These are phyloP conservation scores for Achaetomiella virescens DNA, from an alignment of 495 filamentous ascomycete genomes.

Conservation along the genomic window DNA sequence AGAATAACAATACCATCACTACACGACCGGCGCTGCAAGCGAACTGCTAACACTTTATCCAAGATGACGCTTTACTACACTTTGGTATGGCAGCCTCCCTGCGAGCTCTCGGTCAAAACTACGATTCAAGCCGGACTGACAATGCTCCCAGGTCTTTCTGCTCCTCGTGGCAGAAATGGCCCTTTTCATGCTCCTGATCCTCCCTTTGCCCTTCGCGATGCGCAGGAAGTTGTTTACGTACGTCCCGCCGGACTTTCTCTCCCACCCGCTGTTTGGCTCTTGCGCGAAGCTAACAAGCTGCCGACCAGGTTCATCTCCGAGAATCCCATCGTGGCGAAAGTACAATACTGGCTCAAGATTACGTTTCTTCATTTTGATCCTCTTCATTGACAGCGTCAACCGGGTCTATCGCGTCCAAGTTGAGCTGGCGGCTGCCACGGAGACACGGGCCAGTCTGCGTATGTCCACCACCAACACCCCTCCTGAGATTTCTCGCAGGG, in stretches of 20 bases:
- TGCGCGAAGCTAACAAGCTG: background rate
- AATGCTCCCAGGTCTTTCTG: slow-evolving; percentile 71
- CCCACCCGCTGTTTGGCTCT: background rate
- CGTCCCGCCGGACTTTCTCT: slow-evolving; percentile 13
- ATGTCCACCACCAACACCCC: slow-evolving; percentile 18
- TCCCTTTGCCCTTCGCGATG: slow-evolving; percentile 82
- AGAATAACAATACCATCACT: background rate
- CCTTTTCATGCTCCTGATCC: slow-evolving; percentile 84
- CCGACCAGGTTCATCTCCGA: slow-evolving; percentile 63
- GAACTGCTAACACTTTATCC: slow-evolving; percentile 20
- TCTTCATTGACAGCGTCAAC: slow-evolving; percentile 98
- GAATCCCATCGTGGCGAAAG: slow-evolving; percentile 56
- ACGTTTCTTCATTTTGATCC: slow-evolving; percentile 95
- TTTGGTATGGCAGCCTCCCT: slow-evolving; percentile 58
- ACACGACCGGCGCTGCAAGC: background rate
- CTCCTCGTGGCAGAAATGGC: slow-evolving; percentile 90
- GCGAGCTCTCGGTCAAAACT: background rate
- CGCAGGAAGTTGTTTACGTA: slow-evolving; percentile 88
- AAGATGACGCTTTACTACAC: slow-evolving; percentile 99
- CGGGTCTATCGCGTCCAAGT: slow-evolving; percentile 94
- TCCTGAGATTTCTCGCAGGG: background rate
- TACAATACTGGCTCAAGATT: slow-evolving; percentile 62
- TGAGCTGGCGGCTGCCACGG: slow-evolving; percentile 64
- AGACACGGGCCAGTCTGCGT: slow-evolving; percentile 24
- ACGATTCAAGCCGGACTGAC: slow-evolving; percentile 17